Base-by-base conservation (phyloP, 2,329 filamentous ascomycete species). In the Claviceps pazoutovae region DNA sequence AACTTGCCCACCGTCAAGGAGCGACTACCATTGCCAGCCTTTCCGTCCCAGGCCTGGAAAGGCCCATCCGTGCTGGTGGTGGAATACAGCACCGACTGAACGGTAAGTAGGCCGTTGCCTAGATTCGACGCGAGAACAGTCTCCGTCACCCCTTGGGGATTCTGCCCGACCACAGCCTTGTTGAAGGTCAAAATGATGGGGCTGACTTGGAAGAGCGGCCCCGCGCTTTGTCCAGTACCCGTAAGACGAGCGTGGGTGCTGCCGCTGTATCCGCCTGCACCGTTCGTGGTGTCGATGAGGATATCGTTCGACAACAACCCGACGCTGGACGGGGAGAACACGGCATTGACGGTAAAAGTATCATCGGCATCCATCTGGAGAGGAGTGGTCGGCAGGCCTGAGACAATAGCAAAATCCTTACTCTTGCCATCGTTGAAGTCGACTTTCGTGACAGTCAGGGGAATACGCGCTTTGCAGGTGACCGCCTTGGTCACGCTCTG, bases 101-200 rank as follows among this genome's bases (percentile, higher is more conserved):
- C 66, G 0, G 67, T 69, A 2, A 81, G 65, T 0, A 61, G 51
- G 0, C 65, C 60, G 50, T 74, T 73, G 30, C 78, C 78, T 5
- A 69, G 60, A 55, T 81, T 81, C 54, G 63, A 64, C 41, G 80
- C 62, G 0, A 77, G 61, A 3, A 74, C 61, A 0, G 68, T 71
- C 55, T 78, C 68, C 4, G 65, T 62, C 1, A 67, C 61, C 1
- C 67, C 70, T 2, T 65, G 62, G 5, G 62, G 51, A 3, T 66
- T 63, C 0, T 67, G 59, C 0, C 72, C 74, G 1, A 71, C 67
- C 34, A 80, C 69, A 2, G 76, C 66, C 9, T 72, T 69, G 3
- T 68, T 65, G 56, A 80, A 81, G 0, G 71, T 69, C 4, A 81
- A 56, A 0, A 67, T 67, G 8, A 69, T 67, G 0, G 78, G 76